These are phyloP conservation scores for Metschnikowia picachoensis DNA, from an alignment of 805 yeast genomes.

Conservation along the genomic window DNA sequence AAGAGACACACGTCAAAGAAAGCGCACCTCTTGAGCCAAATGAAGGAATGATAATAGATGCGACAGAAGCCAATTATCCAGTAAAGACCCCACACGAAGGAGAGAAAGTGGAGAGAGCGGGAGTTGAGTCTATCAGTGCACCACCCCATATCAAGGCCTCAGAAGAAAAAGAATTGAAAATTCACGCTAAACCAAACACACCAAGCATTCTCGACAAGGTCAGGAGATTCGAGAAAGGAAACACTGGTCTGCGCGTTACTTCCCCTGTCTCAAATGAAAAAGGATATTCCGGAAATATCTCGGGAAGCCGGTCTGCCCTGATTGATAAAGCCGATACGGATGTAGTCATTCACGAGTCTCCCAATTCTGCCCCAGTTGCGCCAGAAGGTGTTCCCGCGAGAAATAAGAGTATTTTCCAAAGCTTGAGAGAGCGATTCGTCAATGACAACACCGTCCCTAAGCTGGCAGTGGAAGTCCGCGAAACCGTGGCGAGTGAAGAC, in stretches of 20 bases:
- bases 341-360: neutral
- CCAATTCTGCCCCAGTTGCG: slow-evolving; percentile 2
- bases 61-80: neutral
- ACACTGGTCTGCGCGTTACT: neutral
- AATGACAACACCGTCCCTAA: slow-evolving; percentile 6
- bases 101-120: neutral
- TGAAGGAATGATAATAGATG: neutral
- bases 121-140: neutral
- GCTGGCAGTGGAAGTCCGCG: neutral
- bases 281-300: neutral
- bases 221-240: slow-evolving; percentile 2
- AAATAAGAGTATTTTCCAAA: slow-evolving; percentile 32
- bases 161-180: neutral
- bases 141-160: too few species aligned
- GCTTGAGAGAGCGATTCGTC: slow-evolving; percentile 30
- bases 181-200: slow-evolving; percentile 1
- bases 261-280: neutral
- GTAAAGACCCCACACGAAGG: too few species aligned
- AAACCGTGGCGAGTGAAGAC: neutral
- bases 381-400: slow-evolving; percentile 13
- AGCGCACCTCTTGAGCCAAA: neutral
- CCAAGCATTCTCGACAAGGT: slow-evolving; percentile 10
- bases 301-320: neutral
- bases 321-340: neutral
- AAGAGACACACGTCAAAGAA: neutral